Conservation (phyloP, 225 moss, liverwort and hornwort genomes). For the Physcomitrellopsis africana region DNA sequence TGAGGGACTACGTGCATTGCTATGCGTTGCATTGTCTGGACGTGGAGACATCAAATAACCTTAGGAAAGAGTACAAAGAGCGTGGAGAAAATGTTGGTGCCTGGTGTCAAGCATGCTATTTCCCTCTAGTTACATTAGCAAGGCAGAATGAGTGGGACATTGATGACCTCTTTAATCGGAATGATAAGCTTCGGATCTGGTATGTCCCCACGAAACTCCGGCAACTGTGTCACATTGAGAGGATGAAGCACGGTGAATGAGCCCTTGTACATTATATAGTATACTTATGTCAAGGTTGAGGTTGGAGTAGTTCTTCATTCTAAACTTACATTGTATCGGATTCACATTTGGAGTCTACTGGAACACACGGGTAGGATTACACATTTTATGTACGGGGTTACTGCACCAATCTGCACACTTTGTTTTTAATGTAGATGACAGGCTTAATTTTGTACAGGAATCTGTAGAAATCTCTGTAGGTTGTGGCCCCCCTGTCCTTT, state of each 20-base stretch:
- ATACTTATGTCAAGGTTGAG: slow-evolving; percentile 30
- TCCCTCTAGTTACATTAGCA: slow-evolving; percentile 84
- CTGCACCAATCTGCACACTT: slow-evolving; percentile 41
- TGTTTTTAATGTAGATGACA: slow-evolving; percentile 33
- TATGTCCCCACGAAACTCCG: slow-evolving; percentile 97
- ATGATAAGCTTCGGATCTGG: slow-evolving; percentile 97
- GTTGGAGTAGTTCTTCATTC: slow-evolving; percentile 19
- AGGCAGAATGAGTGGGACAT: slow-evolving; percentile 97
- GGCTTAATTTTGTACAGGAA: slow-evolving; percentile 44
- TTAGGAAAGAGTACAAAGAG: slow-evolving; percentile 88
- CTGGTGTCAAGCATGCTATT: slow-evolving; percentile 94
- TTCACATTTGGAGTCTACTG: slow-evolving; percentile 36
- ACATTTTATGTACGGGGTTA: slow-evolving; percentile 33
- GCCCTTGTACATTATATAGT: slow-evolving; percentile 32
- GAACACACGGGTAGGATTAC: slow-evolving; percentile 30
- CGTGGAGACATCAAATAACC: slow-evolving; percentile 78
- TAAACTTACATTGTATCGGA: slow-evolving; percentile 18
- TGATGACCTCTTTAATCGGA: slow-evolving; percentile 95
- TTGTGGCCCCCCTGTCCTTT: slow-evolving; percentile 33
- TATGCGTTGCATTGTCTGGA: slow-evolving; percentile 97
- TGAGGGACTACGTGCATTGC: slow-evolving; percentile 99
- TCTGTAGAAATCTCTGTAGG: slow-evolving; percentile 43
- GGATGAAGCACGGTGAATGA: slow-evolving; percentile 90
- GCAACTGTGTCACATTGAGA: slow-evolving; percentile 96
- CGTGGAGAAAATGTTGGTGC: slow-evolving; percentile 98